Evolutionary conservation across 257 asterid species (phyloP).

Genomic region (Fraxinus americana): DNA sequence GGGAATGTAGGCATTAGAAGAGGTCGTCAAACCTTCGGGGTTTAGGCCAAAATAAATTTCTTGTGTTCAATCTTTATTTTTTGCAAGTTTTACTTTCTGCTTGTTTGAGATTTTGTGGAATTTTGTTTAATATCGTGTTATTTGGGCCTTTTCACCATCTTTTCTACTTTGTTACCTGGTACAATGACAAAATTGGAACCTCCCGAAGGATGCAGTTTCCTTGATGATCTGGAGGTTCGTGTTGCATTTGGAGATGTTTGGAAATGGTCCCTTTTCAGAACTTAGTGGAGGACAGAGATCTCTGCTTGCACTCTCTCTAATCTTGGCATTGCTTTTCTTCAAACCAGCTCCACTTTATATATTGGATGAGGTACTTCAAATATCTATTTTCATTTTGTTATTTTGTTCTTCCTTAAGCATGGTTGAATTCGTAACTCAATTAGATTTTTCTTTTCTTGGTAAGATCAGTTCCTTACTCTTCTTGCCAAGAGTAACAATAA

Average conservation of each 20-base stretch:
- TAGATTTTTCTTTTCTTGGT: background rate
- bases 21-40: too few relatives aligned
- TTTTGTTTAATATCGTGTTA: too few relatives aligned
- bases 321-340: constrained; percentile 44
- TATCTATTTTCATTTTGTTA: constrained; percentile 5
- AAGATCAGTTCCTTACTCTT: background rate
- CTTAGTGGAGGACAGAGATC: constrained; percentile 99
- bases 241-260: constrained; percentile 97
- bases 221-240: constrained; percentile 91
- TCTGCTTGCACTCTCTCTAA: constrained; percentile 88
- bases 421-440: too few relatives aligned
- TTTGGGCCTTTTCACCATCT: constrained; percentile 40
- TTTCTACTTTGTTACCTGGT: constrained; percentile 93
- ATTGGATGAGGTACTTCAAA: constrained; percentile 80
- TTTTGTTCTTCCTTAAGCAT: constrained; percentile 1
- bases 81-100: too few relatives aligned
- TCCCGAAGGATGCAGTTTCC: constrained; percentile 92
- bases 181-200: constrained; percentile 96
- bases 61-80: too few relatives aligned
- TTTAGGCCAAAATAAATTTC: too few relatives aligned
- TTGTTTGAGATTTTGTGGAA: too few relatives aligned
- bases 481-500: background rate
- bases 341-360: constrained; percentile 91
- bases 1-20: too few relatives aligned
- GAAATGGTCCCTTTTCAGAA: constrained; percentile 97